phyloP scores from a whole-genome alignment of 768 basidiomycete species.

The Pseudohyphozyma bogoriensis region DNA sequence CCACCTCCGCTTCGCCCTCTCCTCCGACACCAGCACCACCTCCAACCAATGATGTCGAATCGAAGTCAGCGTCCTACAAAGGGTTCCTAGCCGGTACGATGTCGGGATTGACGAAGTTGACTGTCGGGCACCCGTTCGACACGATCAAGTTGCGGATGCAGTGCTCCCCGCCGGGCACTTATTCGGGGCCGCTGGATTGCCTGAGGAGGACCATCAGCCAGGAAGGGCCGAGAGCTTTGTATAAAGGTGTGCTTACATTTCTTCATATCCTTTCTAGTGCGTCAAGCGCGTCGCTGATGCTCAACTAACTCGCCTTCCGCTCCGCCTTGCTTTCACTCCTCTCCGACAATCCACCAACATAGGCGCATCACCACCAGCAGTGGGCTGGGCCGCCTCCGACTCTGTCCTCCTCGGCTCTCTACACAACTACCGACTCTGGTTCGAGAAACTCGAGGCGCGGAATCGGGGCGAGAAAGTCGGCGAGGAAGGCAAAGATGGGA shows the following conservation, averaged over 20 bases:
- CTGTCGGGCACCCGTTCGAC: too few relatives aligned
- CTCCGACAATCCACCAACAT: too few relatives aligned
- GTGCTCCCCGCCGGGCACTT: constrained; percentile 56
- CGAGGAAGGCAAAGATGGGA: constrained; percentile 36
- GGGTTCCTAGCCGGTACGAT: too few relatives aligned
- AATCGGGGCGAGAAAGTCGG: constrained; percentile 46
- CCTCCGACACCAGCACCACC: too few relatives aligned
- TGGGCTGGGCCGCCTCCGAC: constrained; percentile 65
- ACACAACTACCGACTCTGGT: constrained; percentile 61
- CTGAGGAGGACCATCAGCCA: constrained; percentile 50
- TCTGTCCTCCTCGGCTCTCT: constrained; percentile 52
- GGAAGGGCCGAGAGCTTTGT: constrained; percentile 54
- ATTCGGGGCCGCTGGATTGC: constrained; percentile 54
- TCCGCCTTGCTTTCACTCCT: too few relatives aligned
- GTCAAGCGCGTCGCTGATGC: neutral
- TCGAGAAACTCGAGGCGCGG: constrained; percentile 41
- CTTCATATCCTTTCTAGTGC: neutral
- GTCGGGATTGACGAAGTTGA: too few relatives aligned
- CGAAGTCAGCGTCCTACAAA: too few relatives aligned
- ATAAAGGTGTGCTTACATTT: constrained; percentile 46
- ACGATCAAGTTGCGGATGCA: constrained; percentile 65
- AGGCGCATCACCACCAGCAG: constrained; percentile 59
- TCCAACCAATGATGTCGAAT: too few relatives aligned
- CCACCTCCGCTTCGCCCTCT: too few relatives aligned
- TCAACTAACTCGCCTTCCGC: neutral